phyloP scores from a whole-genome alignment of 208 protist genomes.

The Acanthamoeba castellanii region DNA sequence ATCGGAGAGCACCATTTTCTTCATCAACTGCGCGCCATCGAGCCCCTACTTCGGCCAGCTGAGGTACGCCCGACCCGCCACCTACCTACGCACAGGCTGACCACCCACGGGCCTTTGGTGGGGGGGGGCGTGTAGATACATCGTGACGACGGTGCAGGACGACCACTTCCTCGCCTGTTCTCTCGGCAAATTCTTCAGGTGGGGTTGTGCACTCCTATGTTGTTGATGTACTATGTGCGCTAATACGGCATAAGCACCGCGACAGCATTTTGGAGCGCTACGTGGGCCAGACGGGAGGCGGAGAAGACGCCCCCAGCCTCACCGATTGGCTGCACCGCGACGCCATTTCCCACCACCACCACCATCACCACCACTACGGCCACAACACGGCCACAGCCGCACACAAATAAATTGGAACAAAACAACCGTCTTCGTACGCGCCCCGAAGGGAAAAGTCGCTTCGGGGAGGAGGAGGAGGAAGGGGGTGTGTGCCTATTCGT shows the following conservation, averaged over 20 bases:
- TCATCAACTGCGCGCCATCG: constrained; percentile 11
- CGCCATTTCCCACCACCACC: background rate
- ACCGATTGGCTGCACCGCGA: background rate
- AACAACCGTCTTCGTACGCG: too few species aligned
- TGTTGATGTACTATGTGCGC: background rate
- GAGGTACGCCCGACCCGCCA: background rate
- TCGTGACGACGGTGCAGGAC: background rate
- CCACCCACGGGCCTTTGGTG: too few species aligned
- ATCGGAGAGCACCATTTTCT: constrained; percentile 8
- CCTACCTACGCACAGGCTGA: too few species aligned
- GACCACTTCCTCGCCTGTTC: constrained; percentile 1
- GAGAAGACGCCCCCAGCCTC: background rate
- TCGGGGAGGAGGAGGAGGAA: too few species aligned
- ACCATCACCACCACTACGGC: background rate
- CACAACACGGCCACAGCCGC: background rate
- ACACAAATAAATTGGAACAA: background rate
- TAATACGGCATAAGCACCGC: background rate
- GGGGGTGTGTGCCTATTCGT: too few species aligned
- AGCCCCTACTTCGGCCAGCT: constrained; percentile 16
- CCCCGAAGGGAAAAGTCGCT: too few species aligned
- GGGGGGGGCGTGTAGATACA: background rate
- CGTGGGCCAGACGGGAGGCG: background rate
- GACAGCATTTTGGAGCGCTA: background rate
- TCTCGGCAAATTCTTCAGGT: background rate
- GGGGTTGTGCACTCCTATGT: background rate